A percentile compares a stretch with the other conserved stretches of the same genome.
Evolutionary conservation across 2,329 filamentous ascomycete species (phyloP).

Genomic region (Stromatinia cepivora): DNA sequence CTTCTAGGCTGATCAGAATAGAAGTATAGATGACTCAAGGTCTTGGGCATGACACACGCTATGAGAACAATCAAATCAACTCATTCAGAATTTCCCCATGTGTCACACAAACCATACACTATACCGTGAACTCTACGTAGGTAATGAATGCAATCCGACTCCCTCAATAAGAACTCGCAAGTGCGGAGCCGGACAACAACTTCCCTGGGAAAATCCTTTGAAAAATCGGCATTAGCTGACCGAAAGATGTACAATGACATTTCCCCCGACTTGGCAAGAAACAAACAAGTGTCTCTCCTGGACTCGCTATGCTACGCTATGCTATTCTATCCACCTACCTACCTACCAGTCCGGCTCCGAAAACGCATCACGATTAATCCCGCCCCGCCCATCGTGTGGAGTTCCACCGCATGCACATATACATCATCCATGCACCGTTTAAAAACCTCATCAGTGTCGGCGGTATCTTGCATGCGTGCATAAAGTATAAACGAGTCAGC

Average conservation of each 20-base stretch:
- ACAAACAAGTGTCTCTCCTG: background rate
- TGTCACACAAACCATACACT: background rate
- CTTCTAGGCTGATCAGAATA: background rate
- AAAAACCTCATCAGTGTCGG: background rate
- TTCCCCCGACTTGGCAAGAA: background rate
- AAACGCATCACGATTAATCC: conserved; percentile 2
- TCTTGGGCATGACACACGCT: background rate
- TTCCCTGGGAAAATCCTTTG: background rate
- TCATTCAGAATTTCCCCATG: background rate
- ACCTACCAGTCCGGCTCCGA: background rate
- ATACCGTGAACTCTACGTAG: background rate
- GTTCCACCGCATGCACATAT: conserved; percentile 4
- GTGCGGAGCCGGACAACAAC: background rate
- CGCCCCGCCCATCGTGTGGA: background rate
- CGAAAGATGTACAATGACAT: background rate
- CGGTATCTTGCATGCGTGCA: conserved; percentile 4
- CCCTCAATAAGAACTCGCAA: too few relatives aligned
- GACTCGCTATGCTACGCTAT: background rate
- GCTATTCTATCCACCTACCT: too few relatives aligned
- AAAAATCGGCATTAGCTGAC: background rate
- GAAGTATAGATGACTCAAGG: background rate
- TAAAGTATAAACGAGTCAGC: background rate
- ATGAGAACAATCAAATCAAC: background rate
- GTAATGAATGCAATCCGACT: background rate
- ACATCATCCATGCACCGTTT: background rate